Base-by-base conservation (phyloP, 768 basidiomycete genomes). In the Trametes sanguinea region DNA sequence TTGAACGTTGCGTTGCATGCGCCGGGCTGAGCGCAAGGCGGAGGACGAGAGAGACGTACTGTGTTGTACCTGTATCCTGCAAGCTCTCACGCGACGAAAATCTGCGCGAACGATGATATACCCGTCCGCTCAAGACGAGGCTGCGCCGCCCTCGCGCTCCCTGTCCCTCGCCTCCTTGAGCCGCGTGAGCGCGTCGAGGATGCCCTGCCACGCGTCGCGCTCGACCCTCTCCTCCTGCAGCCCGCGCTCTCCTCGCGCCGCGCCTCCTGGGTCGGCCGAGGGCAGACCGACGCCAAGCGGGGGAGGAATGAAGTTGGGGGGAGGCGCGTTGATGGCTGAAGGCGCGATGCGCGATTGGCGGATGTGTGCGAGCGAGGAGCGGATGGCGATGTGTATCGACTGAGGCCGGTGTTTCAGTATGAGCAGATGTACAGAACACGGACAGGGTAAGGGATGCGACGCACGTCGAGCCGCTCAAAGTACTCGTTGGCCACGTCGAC, bases 401-500 rank as follows among this genome's bases (percentile, higher is more conserved):
- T 92, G 68, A 5, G 42, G 42, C 4, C 35, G 65, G 35, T 37
- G 35, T 37, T 37, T 59, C 30, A 40, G 60, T 4, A 45, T 52
- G 33, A 11, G n/a, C 30, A 4, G 14, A 39, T n/a, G 42, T 53
- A 29, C 35, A 11, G 22, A n/a, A 22, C 6, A 52, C 13, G 35
- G 8, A 50, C 33, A 6, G 29, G 61, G 32, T 40, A 52, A 16
- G 35, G 8, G 30, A 43, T 43, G 29, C 55, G n/a, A 60, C 81
- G 57, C 68, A 92, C 91, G 71, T 94, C 87, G 8, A 93, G 79
- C 30, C 88, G 85, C 67, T 92, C 87, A 69, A 92, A 94, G 73
- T 92, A 93, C 70, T 92, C 89, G 77, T 87, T 88, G 54, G 89
- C 89, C 76, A 92, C 89, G 44, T 88, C 79, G 43, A 92, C 91